These are phyloP conservation scores for Botryotinia narcissicola DNA, from an alignment of 2,329 filamentous ascomycete species.

Conservation along the genomic window DNA sequence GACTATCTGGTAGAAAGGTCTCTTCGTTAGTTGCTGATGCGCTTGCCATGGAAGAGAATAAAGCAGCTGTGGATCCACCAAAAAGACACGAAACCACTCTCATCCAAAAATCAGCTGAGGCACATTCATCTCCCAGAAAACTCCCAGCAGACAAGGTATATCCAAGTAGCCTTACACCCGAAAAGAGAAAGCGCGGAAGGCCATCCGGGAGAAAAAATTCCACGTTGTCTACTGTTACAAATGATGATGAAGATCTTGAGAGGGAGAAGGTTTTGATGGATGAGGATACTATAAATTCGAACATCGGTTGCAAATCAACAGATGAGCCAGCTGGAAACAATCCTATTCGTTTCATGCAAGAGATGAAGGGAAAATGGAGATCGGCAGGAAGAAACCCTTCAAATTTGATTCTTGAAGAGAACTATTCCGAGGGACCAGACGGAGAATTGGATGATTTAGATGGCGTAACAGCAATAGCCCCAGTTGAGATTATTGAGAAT, in stretches of 20 bases:
- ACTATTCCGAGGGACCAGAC: neutral
- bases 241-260: neutral
- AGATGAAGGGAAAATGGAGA: neutral
- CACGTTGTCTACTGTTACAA: neutral
- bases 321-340: neutral
- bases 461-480: neutral
- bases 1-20: neutral
- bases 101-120: neutral
- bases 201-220: neutral
- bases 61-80: neutral
- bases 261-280: neutral
- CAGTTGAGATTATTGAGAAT: neutral
- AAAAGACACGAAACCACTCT: neutral
- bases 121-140: neutral
- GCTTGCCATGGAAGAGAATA: neutral
- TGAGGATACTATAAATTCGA: neutral
- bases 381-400: neutral
- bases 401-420: neutral
- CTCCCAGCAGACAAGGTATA: neutral
- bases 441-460: neutral
- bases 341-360: neutral
- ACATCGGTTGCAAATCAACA: neutral
- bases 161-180: too few species aligned
- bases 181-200: constrained; percentile 1
- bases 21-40: neutral